These are phyloP conservation scores for Boletus hoseneyae DNA, from an alignment of 1,284 basidiomycete genomes.

Conservation along the genomic window DNA sequence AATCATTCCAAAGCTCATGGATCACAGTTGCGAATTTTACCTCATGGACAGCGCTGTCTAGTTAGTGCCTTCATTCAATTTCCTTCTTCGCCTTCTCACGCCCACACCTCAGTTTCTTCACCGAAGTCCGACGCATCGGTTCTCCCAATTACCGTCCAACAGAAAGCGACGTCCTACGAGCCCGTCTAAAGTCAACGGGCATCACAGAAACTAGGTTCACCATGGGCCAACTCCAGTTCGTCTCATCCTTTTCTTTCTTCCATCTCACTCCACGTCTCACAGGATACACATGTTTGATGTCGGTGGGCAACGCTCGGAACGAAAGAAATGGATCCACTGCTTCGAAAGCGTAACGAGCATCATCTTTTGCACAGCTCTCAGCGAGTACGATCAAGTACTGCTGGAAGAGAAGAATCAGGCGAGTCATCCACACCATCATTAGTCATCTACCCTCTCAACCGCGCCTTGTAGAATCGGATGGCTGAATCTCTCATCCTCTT, in stretches of 20 bases:
- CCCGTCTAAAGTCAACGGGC: conserved; percentile 88
- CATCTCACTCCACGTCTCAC: conserved; percentile 22
- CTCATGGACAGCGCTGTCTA: conserved; percentile 95
- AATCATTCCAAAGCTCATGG: conserved; percentile 83
- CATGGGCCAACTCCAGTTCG: conserved; percentile 69
- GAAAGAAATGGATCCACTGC: conserved; percentile 95
- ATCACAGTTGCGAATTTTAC: conserved; percentile 88
- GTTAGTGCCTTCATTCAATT: conserved; percentile 46
- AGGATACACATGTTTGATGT: conserved; percentile 96
- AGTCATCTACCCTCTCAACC: not conserved
- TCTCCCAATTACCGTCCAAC: conserved; percentile 79
- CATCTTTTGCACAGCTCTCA: conserved; percentile 92
- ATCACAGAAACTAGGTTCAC: conserved; percentile 88
- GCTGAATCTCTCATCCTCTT: conserved; percentile 90
- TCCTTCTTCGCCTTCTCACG: conserved; percentile 3
- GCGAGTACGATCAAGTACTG: conserved; percentile 91
- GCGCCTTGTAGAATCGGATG: conserved; percentile 80
- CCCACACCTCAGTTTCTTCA: conserved; percentile 70
- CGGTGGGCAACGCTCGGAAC: conserved; percentile 88
- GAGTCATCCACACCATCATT: conserved; percentile 35
- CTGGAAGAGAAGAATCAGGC: conserved; percentile 79
- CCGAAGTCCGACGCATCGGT: conserved; percentile 80
- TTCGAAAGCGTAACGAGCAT: conserved; percentile 95
- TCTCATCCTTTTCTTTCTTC: conserved; percentile 27
- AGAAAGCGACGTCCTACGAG: conserved; percentile 86